Base-by-base conservation (phyloP, 2,329 filamentous ascomycete species). In the Fusarium secorum region DNA sequence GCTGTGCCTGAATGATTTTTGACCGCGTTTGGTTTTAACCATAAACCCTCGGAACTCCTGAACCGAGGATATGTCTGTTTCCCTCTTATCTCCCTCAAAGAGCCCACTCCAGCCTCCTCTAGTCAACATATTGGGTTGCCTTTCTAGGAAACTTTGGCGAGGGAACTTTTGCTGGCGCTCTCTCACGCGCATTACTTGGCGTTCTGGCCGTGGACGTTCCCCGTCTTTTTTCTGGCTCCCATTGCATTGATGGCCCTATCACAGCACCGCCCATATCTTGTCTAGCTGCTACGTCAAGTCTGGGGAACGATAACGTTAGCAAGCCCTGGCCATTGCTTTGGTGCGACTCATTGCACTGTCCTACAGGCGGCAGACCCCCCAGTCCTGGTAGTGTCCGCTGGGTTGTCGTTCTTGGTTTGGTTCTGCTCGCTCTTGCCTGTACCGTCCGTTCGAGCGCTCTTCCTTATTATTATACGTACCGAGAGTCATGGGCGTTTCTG, bases 131-230 rank as follows among this genome's bases (percentile, higher is more conserved):
- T 77, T 77, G 73, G 78, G 74, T 79, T 80, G 75, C 79, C 80
- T 72, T 77, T 77, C 74, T 73, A 58, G 78, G 78, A 73, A 79
- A 78, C 54, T 74, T 80, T 78, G 76, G 76, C 79, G 76, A 81
- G 69, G 80, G 79, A 79, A 81, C 80, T 82, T 81, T 81, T 81
- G 80, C 79, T 78, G 76, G 76, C 76, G 74, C 71, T 75, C 78
- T 75, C 76, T 76, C 75, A 75, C 75, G 72, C 77, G 71, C 73
- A 77, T 77, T 75, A 75, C 79, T 80, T 80, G 79, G 75, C 77
- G 68, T 75, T 71, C 75, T 70, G 64, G 68, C 68, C 68, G 55
- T 68, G 61, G 67, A 62, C 60, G 60, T 55, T 70, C 70, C 67
- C 72, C 68, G 66, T 68, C 71, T 68, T 68, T 65, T 61, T 62